Conservation (phyloP, 805 yeast genomes). For the baker's yeast (Saccharomyces cerevisiae) region DNA sequence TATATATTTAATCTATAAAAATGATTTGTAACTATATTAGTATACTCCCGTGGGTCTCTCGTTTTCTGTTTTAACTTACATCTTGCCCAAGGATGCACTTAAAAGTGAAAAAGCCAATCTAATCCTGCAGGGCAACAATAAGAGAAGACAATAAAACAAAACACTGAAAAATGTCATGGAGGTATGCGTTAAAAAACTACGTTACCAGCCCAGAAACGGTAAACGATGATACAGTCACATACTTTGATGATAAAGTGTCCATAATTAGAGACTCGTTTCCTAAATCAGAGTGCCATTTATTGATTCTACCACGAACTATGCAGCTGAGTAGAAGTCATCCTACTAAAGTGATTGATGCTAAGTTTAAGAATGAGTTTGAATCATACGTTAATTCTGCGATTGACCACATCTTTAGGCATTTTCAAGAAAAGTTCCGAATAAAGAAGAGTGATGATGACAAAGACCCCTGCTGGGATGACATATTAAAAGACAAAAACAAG, state of each 20-base stretch:
- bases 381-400: constrained; percentile 21
- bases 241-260: constrained; percentile 43
- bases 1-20: background rate
- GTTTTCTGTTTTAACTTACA: background rate
- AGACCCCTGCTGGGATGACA: constrained; percentile 4
- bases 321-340: constrained; percentile 43
- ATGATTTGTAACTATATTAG: background rate
- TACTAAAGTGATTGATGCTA: constrained; percentile 34
- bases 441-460: constrained; percentile 6
- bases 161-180: constrained; percentile 38
- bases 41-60: background rate
- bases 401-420: constrained; percentile 26
- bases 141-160: background rate
- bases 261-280: constrained; percentile 57
- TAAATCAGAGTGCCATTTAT: constrained; percentile 51
- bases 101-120: background rate
- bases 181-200: constrained; percentile 41
- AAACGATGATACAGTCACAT: constrained; percentile 34
- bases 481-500: constrained; percentile 9
- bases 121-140: background rate
- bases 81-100: background rate
- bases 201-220: constrained; percentile 38
- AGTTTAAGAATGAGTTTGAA: constrained; percentile 34
- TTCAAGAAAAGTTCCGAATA: constrained; percentile 8
- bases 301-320: constrained; percentile 48